Conservation (phyloP, 192 early-diverging fungal species). For the Paraglomus brasilianum region DNA sequence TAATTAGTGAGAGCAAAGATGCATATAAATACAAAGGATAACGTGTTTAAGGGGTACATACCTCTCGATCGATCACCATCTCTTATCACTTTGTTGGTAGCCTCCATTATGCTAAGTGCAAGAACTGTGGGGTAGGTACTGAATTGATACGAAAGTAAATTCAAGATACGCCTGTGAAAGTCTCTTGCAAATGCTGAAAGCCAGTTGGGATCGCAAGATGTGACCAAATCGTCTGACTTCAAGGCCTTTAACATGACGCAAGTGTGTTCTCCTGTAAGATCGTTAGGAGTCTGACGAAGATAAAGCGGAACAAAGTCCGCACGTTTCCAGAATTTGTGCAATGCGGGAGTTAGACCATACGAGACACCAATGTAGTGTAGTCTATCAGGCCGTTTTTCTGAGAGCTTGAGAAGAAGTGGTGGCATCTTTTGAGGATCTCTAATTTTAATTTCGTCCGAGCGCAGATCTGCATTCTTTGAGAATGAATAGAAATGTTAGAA, state of each 20-base stretch:
- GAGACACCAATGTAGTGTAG: conserved; percentile 97
- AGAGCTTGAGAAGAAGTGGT: conserved; percentile 80
- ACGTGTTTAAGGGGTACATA: not conserved
- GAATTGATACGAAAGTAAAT: conserved; percentile 88
- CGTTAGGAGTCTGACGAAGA: conserved; percentile 94
- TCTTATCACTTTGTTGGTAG: conserved; percentile 56
- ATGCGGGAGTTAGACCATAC: conserved; percentile 81
- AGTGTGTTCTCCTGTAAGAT: conserved; percentile 96
- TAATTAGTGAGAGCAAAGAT: not conserved
- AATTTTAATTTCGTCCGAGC: conserved; percentile 76
- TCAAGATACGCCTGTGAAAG: conserved; percentile 87
- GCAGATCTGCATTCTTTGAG: conserved; percentile 45
- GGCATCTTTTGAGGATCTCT: conserved; percentile 92
- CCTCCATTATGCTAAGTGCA: conserved; percentile 83
- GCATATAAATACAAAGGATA: not conserved
- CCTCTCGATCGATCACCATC: conserved; percentile 9
- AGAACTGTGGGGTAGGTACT: conserved; percentile 75
- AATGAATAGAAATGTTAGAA: not conserved
- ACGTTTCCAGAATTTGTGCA: conserved; percentile 98
- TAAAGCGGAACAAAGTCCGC: conserved; percentile 90
- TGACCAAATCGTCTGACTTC: conserved; percentile 42
- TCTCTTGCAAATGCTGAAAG: conserved; percentile 86
- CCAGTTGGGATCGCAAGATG: conserved; percentile 69
- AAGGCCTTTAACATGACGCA: conserved; percentile 94
- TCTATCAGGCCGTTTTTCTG: conserved; percentile 74